Conservation (phyloP, 2,329 filamentous ascomycete species). For the Phyllosticta citriasiana region DNA sequence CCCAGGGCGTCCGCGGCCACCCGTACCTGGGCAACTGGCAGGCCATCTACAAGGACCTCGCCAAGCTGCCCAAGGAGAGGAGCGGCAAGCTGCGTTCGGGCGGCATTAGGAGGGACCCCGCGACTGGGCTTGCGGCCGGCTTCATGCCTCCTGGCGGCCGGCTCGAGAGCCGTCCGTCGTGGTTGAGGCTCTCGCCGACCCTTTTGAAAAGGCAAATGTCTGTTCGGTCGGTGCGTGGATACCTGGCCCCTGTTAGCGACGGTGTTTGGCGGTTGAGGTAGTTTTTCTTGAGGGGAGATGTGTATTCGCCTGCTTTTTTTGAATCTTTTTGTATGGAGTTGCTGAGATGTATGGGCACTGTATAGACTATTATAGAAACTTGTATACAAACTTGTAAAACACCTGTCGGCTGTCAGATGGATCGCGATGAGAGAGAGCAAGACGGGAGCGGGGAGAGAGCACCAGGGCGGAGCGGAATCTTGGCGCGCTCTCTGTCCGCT, state of each 20-base stretch:
- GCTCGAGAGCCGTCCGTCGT: neutral
- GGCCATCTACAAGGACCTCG: neutral
- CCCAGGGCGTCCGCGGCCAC: slow-evolving; percentile 40
- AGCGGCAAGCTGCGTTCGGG: neutral
- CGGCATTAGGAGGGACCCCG: neutral
- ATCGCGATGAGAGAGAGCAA: neutral
- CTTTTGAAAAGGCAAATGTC: neutral
- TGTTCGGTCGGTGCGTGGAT: neutral
- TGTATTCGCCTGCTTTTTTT: neutral
- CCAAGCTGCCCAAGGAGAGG: neutral
- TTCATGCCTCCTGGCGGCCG: neutral
- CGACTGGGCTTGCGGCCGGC: neutral
- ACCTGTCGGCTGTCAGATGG: too few relatives aligned
- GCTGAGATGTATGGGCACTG: neutral
- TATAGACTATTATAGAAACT: neutral
- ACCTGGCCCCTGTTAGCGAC: neutral
- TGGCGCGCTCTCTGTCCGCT: neutral
- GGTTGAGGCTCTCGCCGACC: neutral
- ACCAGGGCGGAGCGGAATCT: neutral
- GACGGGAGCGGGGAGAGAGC: neutral
- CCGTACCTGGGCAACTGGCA: slow-evolving; percentile 46
- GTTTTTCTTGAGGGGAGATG: neutral
- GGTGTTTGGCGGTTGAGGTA: neutral
- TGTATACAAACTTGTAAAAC: neutral
- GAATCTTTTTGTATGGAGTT: neutral